Evolutionary conservation across 192 early-diverging fungal species (phyloP), one percentile per base, ranked within the genome.

Genomic region (Entophlyctis helioformis): DNA sequence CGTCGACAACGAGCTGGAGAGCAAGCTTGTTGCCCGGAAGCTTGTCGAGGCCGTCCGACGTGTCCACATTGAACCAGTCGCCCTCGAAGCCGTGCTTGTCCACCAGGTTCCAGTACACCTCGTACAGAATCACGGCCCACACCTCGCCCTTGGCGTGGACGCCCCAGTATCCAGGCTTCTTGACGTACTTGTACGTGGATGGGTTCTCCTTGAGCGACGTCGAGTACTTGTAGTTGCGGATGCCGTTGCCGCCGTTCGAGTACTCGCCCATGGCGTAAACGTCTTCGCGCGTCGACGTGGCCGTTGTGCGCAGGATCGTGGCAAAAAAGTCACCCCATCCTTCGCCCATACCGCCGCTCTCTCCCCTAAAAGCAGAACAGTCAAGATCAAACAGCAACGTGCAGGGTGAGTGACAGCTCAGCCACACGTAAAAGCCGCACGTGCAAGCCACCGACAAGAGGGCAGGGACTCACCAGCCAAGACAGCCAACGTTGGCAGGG

Each of bases 291-390:
- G 67, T 71, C 24, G 59, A 68, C 47, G 76, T 66, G 25, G 54
- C 41, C 1, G 57, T 55, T 26, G 71, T 79, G 36, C 86, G 76
- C 56, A 87, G 56, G 38, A 83, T 75, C 9, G 86, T 89, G 15
- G 88, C 85, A 51, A 93, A 85, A 56, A 77, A 82, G 52, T 96
- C 93, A 23, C 90, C 89, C 89, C 90, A 96, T 10, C 93, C 93
- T 66, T 96, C 93, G 39, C 90, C 84, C 85, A 89, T 89, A 26
- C 85, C 85, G 46, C 84, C 85, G 19, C 79, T 56, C 64, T 84
- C 79, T 35, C 78, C 82, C 62, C n/a, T n/a, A n/a, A n/a, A n/a
- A n/a, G n/a, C n/a, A n/a, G n/a, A n/a, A n/a, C n/a, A n/a, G n/a
- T n/a, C n/a, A n/a, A n/a, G n/a, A n/a, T n/a, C n/a, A n/a, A n/a